phyloP scores from a whole-genome alignment of 2,329 filamentous ascomycete genomes.

The Cryphonectria radicalis region DNA sequence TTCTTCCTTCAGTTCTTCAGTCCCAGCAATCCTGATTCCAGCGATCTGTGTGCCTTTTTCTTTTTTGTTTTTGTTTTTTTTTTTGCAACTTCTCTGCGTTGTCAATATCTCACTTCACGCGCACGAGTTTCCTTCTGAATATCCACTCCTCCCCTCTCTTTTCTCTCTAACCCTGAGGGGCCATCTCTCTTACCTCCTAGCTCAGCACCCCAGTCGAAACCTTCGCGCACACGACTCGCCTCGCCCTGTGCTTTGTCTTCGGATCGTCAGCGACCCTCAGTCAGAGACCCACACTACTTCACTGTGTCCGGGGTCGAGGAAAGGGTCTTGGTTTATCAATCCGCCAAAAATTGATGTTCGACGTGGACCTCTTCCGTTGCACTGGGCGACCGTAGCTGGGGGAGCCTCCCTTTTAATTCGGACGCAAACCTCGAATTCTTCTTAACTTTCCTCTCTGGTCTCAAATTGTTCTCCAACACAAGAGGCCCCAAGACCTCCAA shows the following conservation, averaged over 20 bases:
- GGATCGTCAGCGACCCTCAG: slow-evolving; percentile 6
- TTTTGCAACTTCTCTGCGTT: neutral
- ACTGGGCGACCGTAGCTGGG: slow-evolving; percentile 28
- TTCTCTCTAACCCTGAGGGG: slow-evolving; percentile 17
- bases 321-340: slow-evolving; percentile 30
- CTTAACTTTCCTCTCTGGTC: neutral
- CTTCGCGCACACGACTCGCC: neutral
- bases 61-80: too few relatives aligned
- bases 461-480: slow-evolving; percentile 10
- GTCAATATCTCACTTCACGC: slow-evolving; percentile 12
- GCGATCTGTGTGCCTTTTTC: neutral
- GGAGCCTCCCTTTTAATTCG: slow-evolving; percentile 20
- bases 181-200: slow-evolving; percentile 4
- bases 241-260: slow-evolving; percentile 12
- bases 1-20: slow-evolving; percentile 1
- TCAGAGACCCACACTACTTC: slow-evolving; percentile 21
- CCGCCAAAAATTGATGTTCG: slow-evolving; percentile 27
- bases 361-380: slow-evolving; percentile 30
- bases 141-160: slow-evolving; percentile 8
- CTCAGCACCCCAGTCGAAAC: slow-evolving; percentile 23
- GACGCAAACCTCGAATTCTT: slow-evolving; percentile 11
- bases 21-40: slow-evolving; percentile 5
- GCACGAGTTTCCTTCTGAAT: slow-evolving; percentile 16
- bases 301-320: slow-evolving; percentile 29
- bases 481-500: slow-evolving; percentile 13